These are phyloP conservation scores for Lolium perenne DNA, from an alignment of 176 grass and related monocot species.

Conservation along the genomic window DNA sequence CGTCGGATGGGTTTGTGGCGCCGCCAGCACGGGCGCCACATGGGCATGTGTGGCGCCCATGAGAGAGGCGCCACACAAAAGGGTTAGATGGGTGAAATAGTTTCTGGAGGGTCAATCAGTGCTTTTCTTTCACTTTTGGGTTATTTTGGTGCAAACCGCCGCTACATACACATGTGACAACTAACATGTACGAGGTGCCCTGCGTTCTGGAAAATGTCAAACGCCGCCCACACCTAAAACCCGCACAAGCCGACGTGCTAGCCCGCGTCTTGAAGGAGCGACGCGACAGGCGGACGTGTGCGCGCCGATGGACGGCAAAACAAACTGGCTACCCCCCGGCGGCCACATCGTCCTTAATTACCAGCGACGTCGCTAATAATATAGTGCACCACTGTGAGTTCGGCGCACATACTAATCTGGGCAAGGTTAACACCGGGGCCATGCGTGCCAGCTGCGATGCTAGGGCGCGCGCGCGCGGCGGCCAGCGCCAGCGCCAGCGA, in stretches of 20 bases:
- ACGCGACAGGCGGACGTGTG: conserved; percentile 36
- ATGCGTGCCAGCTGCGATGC: background rate
- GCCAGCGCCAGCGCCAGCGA: conserved; percentile 4
- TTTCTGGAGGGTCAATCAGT: too few relatives aligned
- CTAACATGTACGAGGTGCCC: too few relatives aligned
- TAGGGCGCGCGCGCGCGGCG: background rate
- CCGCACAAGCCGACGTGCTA: background rate
- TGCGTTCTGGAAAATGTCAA: background rate
- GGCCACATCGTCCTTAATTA: background rate
- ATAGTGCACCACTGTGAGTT: background rate
- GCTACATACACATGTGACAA: too few relatives aligned
- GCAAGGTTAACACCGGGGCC: background rate
- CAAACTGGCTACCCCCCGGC: background rate
- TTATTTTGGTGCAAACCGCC: too few relatives aligned
- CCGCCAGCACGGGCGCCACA: too few relatives aligned
- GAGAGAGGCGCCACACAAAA: too few relatives aligned
- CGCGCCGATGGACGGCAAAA: conserved; percentile 17
- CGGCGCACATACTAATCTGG: conserved; percentile 9
- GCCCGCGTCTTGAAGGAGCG: conserved; percentile 14
- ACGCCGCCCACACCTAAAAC: conserved; percentile 1
- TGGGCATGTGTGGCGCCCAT: too few relatives aligned
- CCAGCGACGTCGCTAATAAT: background rate
- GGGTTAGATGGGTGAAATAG: too few relatives aligned
- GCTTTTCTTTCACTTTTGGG: too few relatives aligned
- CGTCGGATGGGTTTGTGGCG: too few relatives aligned